Percentiles rank a stretch among this genome's conserved stretches.
These are phyloP conservation scores for Globisporangium spiculum DNA, from an alignment of 352 stramenopile species.

Conservation along the genomic window DNA sequence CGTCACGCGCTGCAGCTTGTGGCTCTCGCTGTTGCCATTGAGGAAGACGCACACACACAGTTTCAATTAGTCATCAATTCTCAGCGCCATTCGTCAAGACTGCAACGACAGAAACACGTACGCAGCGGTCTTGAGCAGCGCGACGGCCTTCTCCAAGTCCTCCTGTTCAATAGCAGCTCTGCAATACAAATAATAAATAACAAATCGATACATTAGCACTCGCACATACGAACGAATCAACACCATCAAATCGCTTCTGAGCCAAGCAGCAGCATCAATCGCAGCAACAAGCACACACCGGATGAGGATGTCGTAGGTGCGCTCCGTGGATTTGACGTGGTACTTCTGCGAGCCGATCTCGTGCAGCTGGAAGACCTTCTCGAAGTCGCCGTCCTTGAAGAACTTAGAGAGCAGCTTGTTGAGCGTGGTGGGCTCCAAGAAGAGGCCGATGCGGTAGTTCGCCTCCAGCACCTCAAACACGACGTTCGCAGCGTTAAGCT, in stretches of 20 bases:
- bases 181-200: not conserved
- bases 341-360: slow-evolving; percentile 77
- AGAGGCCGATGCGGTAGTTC: slow-evolving; percentile 83
- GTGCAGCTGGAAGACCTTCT: slow-evolving; percentile 77
- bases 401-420: slow-evolving; percentile 86
- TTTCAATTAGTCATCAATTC: not conserved
- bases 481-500: slow-evolving; percentile 67
- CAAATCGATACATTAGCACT: not conserved
- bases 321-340: slow-evolving; percentile 80
- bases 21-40: slow-evolving; percentile 37
- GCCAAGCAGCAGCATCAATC: not conserved
- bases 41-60: slow-evolving; percentile 5
- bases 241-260: not conserved
- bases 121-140: slow-evolving; percentile 70
- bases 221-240: not conserved
- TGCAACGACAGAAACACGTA: slow-evolving; percentile 31
- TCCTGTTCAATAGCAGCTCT: slow-evolving; percentile 70
- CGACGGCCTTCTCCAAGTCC: slow-evolving; percentile 71
- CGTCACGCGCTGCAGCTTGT: slow-evolving; percentile 81
- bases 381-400: slow-evolving; percentile 71
- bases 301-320: slow-evolving; percentile 84
- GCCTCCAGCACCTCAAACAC: slow-evolving; percentile 75
- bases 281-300: slow-evolving; percentile 27
- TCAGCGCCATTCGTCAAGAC: not conserved
- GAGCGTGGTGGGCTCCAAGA: slow-evolving; percentile 74